Conservation (phyloP, 208 protist genomes). For the Leishmania guyanensis region DNA sequence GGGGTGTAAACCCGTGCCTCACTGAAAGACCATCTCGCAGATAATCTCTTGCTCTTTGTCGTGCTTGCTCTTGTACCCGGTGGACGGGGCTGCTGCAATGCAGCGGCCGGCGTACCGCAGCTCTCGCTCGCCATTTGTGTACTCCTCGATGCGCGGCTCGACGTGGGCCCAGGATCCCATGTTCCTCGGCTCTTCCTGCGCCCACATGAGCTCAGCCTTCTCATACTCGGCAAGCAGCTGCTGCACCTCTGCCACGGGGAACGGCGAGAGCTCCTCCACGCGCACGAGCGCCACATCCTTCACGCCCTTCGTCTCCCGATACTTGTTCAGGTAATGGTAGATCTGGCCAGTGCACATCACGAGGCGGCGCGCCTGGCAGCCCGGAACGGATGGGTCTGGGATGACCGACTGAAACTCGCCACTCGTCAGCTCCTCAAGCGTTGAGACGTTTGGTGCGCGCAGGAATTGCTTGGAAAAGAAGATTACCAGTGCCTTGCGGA, state of each 20-base stretch:
- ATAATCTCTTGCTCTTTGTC: constrained; percentile 78
- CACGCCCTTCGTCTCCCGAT: constrained; percentile 56
- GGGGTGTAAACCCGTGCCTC: not conserved
- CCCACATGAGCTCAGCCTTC: constrained; percentile 94
- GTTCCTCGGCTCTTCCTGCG: constrained; percentile 98
- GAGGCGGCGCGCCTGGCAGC: constrained; percentile 82
- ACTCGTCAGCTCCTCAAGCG: constrained; percentile 52
- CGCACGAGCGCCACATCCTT: constrained; percentile 91
- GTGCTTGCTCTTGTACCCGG: constrained; percentile 75
- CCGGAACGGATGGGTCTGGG: constrained; percentile 59
- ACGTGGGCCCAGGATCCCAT: constrained; percentile 94
- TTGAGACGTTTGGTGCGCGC: constrained; percentile 86
- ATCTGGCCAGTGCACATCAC: constrained; percentile 98
- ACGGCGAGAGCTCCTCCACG: constrained; percentile 97
- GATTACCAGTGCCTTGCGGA: constrained; percentile 98
- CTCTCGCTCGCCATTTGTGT: constrained; percentile 61
- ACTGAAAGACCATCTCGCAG: constrained; percentile 40
- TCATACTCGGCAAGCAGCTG: constrained; percentile 81
- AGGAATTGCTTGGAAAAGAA: constrained; percentile 93
- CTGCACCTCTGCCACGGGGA: constrained; percentile 95
- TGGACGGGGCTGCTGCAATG: constrained; percentile 62
- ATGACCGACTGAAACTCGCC: constrained; percentile 86
- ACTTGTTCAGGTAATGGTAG: constrained; percentile 93
- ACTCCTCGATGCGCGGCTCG: constrained; percentile 80
- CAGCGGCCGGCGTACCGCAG: constrained; percentile 67